Base-by-base conservation (phyloP, 768 basidiomycete genomes). In the Obba rivulosa region DNA sequence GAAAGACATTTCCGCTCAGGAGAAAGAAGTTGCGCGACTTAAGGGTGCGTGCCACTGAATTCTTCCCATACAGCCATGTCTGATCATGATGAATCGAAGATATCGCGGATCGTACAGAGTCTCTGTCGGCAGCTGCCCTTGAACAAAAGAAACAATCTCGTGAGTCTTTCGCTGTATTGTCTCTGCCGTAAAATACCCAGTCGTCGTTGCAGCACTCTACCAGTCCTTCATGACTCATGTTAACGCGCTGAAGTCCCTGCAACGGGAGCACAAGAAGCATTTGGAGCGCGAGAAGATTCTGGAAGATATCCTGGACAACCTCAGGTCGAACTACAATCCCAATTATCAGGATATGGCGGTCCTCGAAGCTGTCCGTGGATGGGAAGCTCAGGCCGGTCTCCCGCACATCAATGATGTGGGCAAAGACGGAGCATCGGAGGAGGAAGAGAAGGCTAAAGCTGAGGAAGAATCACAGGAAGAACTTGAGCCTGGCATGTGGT, bases 331-430 rank as follows among this genome's bases (percentile, higher is more conserved):
- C 3, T 97, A 96, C 70, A 99, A 99, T 64, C 95, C 95, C 14
- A 99, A 99, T 65, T 97, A 97, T 67, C 94, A 97, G 64, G 95
- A 99, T 62, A 98, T 99, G 95, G 93, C 92, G 2, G 95, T 98
- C 41, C 79, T 96, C 23, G 94, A 95, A 57, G 94, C 95, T 16
- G 93, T 97, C 14, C 83, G 92, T 41, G 94, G 93, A 13, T 98
- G 90, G 84, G 89, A 92, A 62, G 82, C 76, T 37, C 73, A 83
- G 8, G 81, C 85, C 11, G 77, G 77, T 1, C 66, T 87, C 17
- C 83, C 83, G 2, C 85, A 85, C 48, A 83, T 87, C 60, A 82
- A 83, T 52, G 83, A 87, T 41, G 75, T 78, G 8, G 76, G 72
- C 22, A 81, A 81, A 57, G 76, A 62, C 20, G 48, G 38, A 14